These are phyloP conservation scores for Saccharomyces hybrid DNA, from an alignment of 1,139 yeast species.

Conservation along the genomic window DNA sequence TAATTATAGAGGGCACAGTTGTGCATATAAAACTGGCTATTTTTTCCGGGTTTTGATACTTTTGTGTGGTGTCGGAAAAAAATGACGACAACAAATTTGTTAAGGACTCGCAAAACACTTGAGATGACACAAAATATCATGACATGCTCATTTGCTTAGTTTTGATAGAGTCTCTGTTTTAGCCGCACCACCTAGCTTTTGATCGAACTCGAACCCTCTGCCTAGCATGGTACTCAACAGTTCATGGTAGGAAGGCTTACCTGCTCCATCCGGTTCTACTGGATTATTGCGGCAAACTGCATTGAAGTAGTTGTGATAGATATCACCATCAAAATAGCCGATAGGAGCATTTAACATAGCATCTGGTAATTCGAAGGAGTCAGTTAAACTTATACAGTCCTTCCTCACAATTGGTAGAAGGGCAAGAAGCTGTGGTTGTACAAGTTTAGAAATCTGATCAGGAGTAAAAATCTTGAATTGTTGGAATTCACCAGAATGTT, in stretches of 20 bases:
- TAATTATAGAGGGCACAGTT: background rate
- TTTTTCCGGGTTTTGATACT: background rate
- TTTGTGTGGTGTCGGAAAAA: background rate
- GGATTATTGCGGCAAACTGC: conserved; percentile 41
- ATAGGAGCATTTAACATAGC: conserved; percentile 78
- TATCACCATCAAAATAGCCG: conserved; percentile 79
- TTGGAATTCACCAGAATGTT: conserved; percentile 68
- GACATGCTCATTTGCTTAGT: conserved; percentile 22
- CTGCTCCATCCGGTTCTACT: conserved; percentile 36
- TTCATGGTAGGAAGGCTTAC: conserved; percentile 55
- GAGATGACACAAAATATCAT: background rate
- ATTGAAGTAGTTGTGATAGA: conserved; percentile 71
- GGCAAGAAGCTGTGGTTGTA: conserved; percentile 40
- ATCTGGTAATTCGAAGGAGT: conserved; percentile 80
- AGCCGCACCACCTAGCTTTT: conserved; percentile 44
- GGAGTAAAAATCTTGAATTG: conserved; percentile 53
- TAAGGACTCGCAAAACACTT: background rate
- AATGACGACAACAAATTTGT: background rate
- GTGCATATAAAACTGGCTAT: background rate
- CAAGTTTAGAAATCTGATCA: conserved; percentile 38
- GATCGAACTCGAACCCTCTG: conserved; percentile 41
- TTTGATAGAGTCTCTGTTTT: conserved; percentile 38
- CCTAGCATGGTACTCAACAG: conserved; percentile 46
- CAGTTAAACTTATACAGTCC: conserved; percentile 76
- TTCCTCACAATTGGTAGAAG: conserved; percentile 50